phyloP scores from a whole-genome alignment of 2,329 filamentous ascomycete species.

The Cladophialophora carrionii region DNA sequence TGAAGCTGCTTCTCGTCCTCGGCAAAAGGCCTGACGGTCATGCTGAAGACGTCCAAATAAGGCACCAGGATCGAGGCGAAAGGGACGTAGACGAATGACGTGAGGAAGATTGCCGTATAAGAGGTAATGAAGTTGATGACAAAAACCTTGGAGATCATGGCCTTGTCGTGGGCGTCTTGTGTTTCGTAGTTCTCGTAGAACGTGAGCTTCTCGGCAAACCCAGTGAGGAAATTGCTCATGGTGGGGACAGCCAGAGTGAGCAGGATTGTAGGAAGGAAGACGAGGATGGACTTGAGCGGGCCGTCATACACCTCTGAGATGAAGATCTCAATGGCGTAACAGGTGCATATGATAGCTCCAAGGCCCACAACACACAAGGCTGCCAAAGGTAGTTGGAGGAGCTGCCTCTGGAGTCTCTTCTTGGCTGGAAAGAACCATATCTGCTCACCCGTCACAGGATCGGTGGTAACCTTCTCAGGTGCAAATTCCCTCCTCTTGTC shows the following conservation, averaged over 20 bases:
- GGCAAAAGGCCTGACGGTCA: conserved; percentile 73
- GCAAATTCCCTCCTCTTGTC: conserved; percentile 75
- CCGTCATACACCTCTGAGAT: conserved; percentile 92
- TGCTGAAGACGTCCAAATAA: conserved; percentile 78
- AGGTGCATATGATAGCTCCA: conserved; percentile 79
- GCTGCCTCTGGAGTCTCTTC: conserved; percentile 74
- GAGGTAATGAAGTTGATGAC: conserved; percentile 96
- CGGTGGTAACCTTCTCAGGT: conserved; percentile 74
- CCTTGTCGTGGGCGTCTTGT: conserved; percentile 76
- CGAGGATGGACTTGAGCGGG: conserved; percentile 81
- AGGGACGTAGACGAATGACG: conserved; percentile 90
- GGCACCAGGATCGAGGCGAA: conserved; percentile 84
- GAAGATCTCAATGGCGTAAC: conserved; percentile 93
- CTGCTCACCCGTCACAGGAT: conserved; percentile 79
- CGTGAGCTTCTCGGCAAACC: conserved; percentile 75
- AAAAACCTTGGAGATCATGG: conserved; percentile 90
- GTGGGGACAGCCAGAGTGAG: conserved; percentile 81
- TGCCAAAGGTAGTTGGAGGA: conserved; percentile 84
- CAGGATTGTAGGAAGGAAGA: conserved; percentile 85
- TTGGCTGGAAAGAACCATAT: conserved; percentile 74
- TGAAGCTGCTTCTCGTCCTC: conserved; percentile 72
- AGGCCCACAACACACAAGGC: conserved; percentile 71
- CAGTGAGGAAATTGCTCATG: conserved; percentile 73
- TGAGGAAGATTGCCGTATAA: conserved; percentile 88
- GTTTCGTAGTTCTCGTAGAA: conserved; percentile 92